Percentiles rank a stretch among this genome's conserved stretches.
Conservation (phyloP, 2,329 filamentous ascomycete genomes). For the Alternaria panax region DNA sequence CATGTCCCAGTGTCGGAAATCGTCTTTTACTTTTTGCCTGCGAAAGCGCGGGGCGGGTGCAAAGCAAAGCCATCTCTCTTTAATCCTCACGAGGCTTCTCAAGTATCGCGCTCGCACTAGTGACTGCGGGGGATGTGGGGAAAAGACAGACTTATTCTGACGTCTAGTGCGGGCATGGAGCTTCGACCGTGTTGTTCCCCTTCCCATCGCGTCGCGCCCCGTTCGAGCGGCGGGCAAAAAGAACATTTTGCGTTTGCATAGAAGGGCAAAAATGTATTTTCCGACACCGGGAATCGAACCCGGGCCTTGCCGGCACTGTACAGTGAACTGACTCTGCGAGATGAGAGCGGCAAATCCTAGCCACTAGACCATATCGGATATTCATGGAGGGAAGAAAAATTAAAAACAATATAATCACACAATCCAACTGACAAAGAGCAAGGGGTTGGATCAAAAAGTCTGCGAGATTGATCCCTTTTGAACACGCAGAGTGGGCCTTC, state of each 20-base stretch:
- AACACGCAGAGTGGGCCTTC: background rate
- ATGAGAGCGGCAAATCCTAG: constrained; percentile 24
- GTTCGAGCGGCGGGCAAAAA: background rate
- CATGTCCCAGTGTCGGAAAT: background rate
- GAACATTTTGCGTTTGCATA: background rate
- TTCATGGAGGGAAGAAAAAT: background rate
- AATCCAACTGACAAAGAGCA: background rate
- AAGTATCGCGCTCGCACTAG: too few species aligned
- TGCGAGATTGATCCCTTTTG: too few species aligned
- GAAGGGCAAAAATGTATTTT: constrained; percentile 3
- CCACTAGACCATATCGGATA: constrained; percentile 19
- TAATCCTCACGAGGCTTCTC: too few species aligned
- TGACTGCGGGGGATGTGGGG: background rate
- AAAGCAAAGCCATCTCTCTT: background rate
- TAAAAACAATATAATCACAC: background rate
- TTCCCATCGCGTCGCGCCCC: background rate
- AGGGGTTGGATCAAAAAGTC: background rate
- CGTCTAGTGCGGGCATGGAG: background rate
- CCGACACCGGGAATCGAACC: constrained; percentile 21
- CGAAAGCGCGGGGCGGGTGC: background rate
- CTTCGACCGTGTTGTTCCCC: background rate
- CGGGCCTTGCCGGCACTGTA: constrained; percentile 20
- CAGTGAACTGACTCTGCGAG: constrained; percentile 18
- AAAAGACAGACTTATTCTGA: too few species aligned
- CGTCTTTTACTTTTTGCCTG: background rate